A percentile compares a stretch with the other conserved stretches of the same genome.
Evolutionary conservation across 192 early-diverging fungal genomes (phyloP).

Genomic region (Coemansia sp.): DNA sequence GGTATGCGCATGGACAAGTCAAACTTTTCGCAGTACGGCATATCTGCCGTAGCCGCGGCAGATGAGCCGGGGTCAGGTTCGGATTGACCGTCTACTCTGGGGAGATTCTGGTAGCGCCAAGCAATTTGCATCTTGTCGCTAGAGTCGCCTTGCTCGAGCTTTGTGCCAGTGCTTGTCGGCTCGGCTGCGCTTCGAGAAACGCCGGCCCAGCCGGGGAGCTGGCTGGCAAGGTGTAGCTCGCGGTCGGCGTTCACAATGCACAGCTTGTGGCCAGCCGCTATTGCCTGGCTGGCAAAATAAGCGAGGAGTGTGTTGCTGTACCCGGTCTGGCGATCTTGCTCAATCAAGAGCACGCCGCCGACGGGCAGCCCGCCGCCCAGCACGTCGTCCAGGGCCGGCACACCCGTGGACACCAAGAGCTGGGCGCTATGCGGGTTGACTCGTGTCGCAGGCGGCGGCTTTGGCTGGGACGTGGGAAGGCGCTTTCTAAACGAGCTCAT

Average conservation of each 20-base stretch:
- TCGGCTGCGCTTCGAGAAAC: conserved; percentile 7
- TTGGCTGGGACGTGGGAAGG: conserved; percentile 59
- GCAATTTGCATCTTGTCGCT: conserved; percentile 87
- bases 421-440: conserved; percentile 79
- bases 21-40: conserved; percentile 80
- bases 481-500: conserved; percentile 60
- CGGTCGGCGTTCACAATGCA: conserved; percentile 73
- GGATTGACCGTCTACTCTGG: conserved; percentile 26
- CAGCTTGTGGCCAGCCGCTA: conserved; percentile 74
- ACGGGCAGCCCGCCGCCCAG: conserved; percentile 87
- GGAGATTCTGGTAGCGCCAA: conserved; percentile 91
- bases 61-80: background rate
- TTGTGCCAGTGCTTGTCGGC: conserved; percentile 5
- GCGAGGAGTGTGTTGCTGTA: conserved; percentile 79
- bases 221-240: conserved; percentile 59
- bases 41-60: conserved; percentile 16
- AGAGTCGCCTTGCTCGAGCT: conserved; percentile 9
- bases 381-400: conserved; percentile 85
- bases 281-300: conserved; percentile 88
- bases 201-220: conserved; percentile 52
- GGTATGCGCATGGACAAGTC: conserved; percentile 84
- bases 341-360: conserved; percentile 75
- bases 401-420: conserved; percentile 79
- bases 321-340: conserved; percentile 78
- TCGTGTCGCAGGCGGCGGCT: conserved; percentile 70